Evolutionary conservation across 2,329 filamentous ascomycete species (phyloP).

Genomic region (Botrytis hyacinthi): DNA sequence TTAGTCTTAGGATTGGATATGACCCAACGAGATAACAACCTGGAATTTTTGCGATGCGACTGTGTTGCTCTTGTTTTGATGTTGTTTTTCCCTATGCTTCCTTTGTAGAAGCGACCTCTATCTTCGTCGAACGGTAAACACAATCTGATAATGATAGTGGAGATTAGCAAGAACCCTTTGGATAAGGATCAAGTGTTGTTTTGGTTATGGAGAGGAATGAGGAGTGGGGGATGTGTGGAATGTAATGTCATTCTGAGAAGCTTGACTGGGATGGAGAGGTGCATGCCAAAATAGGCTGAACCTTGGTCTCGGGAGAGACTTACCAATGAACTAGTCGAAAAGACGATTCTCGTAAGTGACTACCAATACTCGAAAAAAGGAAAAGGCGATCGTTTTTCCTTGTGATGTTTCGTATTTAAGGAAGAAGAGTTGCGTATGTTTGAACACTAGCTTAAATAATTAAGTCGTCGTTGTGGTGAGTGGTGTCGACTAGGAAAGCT

Average conservation of each 20-base stretch:
- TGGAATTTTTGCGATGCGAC: neutral
- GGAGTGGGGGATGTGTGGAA: constrained; percentile 14
- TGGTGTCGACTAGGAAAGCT: neutral
- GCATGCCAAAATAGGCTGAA: constrained; percentile 18
- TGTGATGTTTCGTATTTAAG: neutral
- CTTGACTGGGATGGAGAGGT: constrained; percentile 6
- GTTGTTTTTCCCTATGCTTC: neutral
- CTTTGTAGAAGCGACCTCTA: neutral
- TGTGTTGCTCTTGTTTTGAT: neutral
- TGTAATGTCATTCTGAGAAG: constrained; percentile 9
- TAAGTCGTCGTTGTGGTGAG: neutral
- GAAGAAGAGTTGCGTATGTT: neutral
- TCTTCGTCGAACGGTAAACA: neutral
- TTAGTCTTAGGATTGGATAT: neutral
- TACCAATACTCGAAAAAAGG: neutral
- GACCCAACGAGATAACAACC: neutral
- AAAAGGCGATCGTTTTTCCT: neutral
- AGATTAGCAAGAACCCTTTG: constrained; percentile 20
- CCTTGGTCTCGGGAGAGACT: constrained; percentile 17
- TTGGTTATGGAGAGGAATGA: constrained; percentile 5
- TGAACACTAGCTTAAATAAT: neutral
- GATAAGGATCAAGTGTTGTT: constrained; percentile 17
- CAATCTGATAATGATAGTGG: constrained; percentile 16
- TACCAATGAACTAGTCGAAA: constrained; percentile 6
- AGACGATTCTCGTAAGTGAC: neutral